Conservation (phyloP, 306 rosid genomes). For the Pterocarpus macrocarpus region DNA sequence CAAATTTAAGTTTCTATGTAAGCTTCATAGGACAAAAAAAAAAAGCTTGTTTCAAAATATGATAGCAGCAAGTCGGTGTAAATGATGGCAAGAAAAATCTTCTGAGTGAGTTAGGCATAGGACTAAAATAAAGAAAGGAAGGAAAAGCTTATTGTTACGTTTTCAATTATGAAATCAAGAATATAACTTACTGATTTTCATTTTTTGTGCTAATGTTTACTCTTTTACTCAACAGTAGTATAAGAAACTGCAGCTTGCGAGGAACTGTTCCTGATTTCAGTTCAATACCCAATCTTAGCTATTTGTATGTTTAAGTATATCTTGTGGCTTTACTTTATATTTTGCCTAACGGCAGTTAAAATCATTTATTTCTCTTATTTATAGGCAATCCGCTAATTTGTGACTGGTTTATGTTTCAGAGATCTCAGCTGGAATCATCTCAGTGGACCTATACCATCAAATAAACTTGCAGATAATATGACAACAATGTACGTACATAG, state of each 20-base stretch:
- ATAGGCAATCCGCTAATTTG: slow-evolving; percentile 22
- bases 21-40: neutral
- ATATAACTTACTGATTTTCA: neutral
- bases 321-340: too few species aligned
- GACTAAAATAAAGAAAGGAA: neutral
- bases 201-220: slow-evolving; percentile 40
- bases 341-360: too few species aligned
- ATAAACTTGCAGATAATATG: slow-evolving; percentile 53
- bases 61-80: too few species aligned
- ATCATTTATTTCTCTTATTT: too few species aligned
- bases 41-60: too few species aligned
- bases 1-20: slow-evolving; percentile 25
- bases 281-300: slow-evolving; percentile 39
- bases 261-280: slow-evolving; percentile 83
- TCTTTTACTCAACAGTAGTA: slow-evolving; percentile 71
- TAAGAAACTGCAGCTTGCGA: slow-evolving; percentile 82
- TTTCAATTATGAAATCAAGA: neutral
- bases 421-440: slow-evolving; percentile 85
- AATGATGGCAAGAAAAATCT: too few species aligned
- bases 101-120: too few species aligned
- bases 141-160: neutral
- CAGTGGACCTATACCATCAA: slow-evolving; percentile 56
- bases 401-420: slow-evolving; percentile 57
- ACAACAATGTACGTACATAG: slow-evolving; percentile 74
- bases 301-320: too few species aligned